Conservation (phyloP, 2,329 filamentous ascomycete species). For the Clarireedia paspali region DNA sequence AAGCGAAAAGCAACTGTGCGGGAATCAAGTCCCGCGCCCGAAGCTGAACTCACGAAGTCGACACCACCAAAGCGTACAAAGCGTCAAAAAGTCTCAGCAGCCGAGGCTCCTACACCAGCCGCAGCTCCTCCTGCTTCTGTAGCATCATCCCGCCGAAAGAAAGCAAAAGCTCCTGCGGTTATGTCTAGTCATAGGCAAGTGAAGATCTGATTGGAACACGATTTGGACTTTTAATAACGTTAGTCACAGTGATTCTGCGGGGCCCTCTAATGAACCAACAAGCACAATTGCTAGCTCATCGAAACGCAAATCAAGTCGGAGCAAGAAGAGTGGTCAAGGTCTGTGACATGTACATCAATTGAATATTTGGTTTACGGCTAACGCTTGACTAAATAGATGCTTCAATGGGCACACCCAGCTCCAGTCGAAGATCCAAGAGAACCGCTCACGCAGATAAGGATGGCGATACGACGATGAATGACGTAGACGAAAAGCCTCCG, state of each 20-base stretch:
- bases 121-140: slow-evolving; percentile 30
- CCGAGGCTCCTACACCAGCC: slow-evolving; percentile 30
- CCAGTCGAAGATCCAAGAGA: slow-evolving; percentile 40
- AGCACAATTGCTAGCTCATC: slow-evolving; percentile 51
- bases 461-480: slow-evolving; percentile 61
- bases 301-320: slow-evolving; percentile 64
- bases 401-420: slow-evolving; percentile 21
- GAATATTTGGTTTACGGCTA: slow-evolving; percentile 31
- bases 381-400: slow-evolving; percentile 29
- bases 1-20: slow-evolving; percentile 68
- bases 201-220: slow-evolving; percentile 6
- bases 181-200: slow-evolving; percentile 71
- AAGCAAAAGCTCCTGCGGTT: slow-evolving; percentile 51
- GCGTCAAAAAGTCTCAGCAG: slow-evolving; percentile 58
- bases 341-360: slow-evolving; percentile 10
- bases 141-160: slow-evolving; percentile 44
- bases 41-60: slow-evolving; percentile 31
- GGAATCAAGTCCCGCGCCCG: slow-evolving; percentile 40
- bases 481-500: slow-evolving; percentile 20
- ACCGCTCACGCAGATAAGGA: slow-evolving; percentile 51
- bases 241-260: slow-evolving; percentile 49
- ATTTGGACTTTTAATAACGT: slow-evolving; percentile 21
- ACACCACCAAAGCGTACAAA: slow-evolving; percentile 55
- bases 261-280: slow-evolving; percentile 51
- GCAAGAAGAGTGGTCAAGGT: slow-evolving; percentile 58